phyloP scores from a whole-genome alignment of 2,329 filamentous ascomycete genomes.

The Fusarium sp. region DNA sequence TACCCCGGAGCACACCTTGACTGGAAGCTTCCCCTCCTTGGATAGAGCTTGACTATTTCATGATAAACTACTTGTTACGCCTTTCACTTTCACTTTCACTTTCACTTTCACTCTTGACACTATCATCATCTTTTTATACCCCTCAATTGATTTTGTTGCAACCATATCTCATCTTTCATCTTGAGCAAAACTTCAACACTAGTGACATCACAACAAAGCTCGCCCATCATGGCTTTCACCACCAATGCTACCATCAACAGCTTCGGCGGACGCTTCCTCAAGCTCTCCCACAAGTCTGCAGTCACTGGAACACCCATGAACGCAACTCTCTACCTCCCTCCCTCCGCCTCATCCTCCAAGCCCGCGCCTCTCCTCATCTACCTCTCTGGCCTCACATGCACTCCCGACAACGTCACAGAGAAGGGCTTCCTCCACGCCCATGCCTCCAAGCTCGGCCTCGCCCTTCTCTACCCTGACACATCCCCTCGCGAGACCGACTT shows the following conservation, averaged over 20 bases:
- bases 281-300: constrained; percentile 87
- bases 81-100: constrained; percentile 18
- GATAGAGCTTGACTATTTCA: constrained; percentile 28
- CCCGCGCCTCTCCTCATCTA: constrained; percentile 89
- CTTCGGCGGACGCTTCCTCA: constrained; percentile 95
- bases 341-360: constrained; percentile 69
- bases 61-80: constrained; percentile 20
- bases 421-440: constrained; percentile 93
- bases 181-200: background rate
- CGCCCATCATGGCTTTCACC: constrained; percentile 81
- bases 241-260: constrained; percentile 90
- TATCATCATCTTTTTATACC: constrained; percentile 3
- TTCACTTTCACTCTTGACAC: constrained; percentile 7
- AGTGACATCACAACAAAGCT: constrained; percentile 8
- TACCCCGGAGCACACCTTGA: constrained; percentile 31
- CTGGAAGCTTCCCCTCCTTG: constrained; percentile 43
- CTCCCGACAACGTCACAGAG: constrained; percentile 86
- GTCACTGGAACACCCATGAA: constrained; percentile 90
- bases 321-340: constrained; percentile 92
- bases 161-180: background rate
- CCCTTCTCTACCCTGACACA: constrained; percentile 96
- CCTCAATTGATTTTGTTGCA: constrained; percentile 11
- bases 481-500: constrained; percentile 88
- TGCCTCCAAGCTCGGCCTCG: constrained; percentile 85
- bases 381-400: constrained; percentile 94